Conservation (phyloP, 169 alveolate species). For the Plasmodium coatneyi region DNA sequence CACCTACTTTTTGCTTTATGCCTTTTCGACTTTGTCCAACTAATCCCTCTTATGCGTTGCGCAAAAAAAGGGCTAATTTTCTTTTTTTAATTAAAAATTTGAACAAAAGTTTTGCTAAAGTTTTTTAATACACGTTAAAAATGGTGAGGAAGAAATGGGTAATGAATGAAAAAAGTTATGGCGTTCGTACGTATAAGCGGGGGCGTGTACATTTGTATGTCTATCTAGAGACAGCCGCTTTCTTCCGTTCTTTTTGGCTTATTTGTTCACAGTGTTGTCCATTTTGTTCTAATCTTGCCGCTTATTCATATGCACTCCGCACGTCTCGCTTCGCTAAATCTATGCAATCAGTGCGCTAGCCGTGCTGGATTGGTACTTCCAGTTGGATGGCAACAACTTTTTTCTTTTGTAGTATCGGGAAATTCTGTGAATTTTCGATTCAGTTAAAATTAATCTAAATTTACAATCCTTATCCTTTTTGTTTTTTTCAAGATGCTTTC, state of each 20-base stretch:
- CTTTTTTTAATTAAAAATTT: slow-evolving; percentile 40
- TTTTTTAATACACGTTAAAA: slow-evolving; percentile 52
- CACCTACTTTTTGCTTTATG: background rate
- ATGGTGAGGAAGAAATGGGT: background rate
- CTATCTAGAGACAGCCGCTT: background rate
- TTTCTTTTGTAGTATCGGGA: slow-evolving; percentile 98
- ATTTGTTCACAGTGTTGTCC: background rate
- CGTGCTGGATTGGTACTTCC: slow-evolving; percentile 96
- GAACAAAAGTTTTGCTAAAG: slow-evolving; percentile 31
- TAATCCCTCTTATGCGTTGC: background rate
- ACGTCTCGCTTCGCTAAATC: background rate
- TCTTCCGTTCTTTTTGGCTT: background rate
- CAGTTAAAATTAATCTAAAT: slow-evolving; percentile 97
- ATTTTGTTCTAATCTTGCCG: background rate
- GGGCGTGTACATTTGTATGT: background rate
- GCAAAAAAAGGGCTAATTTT: background rate
- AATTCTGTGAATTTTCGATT: slow-evolving; percentile 98
- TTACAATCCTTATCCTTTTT: slow-evolving; percentile 97
- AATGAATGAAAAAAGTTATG: background rate
- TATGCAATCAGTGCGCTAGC: slow-evolving; percentile 91
- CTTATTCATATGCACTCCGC: background rate
- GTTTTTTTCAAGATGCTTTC: slow-evolving; percentile 98
- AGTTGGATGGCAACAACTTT: slow-evolving; percentile 97
- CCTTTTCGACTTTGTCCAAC: background rate
- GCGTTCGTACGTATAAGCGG: background rate